A percentile compares a stretch with the other conserved stretches of the same genome.
Evolutionary conservation across 2,329 filamentous ascomycete genomes (phyloP).

Genomic region (Cladosporium sp.): DNA sequence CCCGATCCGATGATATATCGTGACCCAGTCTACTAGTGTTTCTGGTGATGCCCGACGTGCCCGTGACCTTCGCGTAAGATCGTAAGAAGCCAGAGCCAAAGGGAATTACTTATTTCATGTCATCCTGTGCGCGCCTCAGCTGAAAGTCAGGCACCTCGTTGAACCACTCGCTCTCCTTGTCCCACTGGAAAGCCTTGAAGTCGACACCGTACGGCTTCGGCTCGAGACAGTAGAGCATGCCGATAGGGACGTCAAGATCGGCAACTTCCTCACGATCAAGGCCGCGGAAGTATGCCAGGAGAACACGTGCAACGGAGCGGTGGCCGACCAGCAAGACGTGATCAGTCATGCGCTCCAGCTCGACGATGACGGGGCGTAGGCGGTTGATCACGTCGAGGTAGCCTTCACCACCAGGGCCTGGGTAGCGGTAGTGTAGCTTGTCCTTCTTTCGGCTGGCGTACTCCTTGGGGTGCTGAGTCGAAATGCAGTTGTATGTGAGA

Average conservation of each 20-base stretch:
- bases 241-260: slow-evolving; percentile 88
- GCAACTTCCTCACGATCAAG: slow-evolving; percentile 88
- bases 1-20: slow-evolving; percentile 1
- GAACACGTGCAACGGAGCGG: slow-evolving; percentile 84
- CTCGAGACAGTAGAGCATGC: slow-evolving; percentile 92
- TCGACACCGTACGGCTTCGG: slow-evolving; percentile 98
- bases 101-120: slow-evolving; percentile 34
- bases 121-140: slow-evolving; percentile 59
- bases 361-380: slow-evolving; percentile 90
- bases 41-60: not conserved
- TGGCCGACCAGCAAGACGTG: slow-evolving; percentile 92
- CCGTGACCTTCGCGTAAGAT: not conserved
- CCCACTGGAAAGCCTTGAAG: slow-evolving; percentile 93
- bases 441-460: slow-evolving; percentile 77
- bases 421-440: slow-evolving; percentile 96
- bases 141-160: slow-evolving; percentile 83
- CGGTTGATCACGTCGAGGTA: slow-evolving; percentile 97
- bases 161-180: slow-evolving; percentile 76
- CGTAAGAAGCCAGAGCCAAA: not conserved
- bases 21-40: not conserved
- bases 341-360: slow-evolving; percentile 95
- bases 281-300: slow-evolving; percentile 96
- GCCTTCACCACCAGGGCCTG: slow-evolving; percentile 90
- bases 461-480: slow-evolving; percentile 74
- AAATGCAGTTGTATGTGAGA: slow-evolving; percentile 91